These are phyloP conservation scores for Citrus cavaleriei DNA, from an alignment of 345 rosid genomes.

Conservation along the genomic window DNA sequence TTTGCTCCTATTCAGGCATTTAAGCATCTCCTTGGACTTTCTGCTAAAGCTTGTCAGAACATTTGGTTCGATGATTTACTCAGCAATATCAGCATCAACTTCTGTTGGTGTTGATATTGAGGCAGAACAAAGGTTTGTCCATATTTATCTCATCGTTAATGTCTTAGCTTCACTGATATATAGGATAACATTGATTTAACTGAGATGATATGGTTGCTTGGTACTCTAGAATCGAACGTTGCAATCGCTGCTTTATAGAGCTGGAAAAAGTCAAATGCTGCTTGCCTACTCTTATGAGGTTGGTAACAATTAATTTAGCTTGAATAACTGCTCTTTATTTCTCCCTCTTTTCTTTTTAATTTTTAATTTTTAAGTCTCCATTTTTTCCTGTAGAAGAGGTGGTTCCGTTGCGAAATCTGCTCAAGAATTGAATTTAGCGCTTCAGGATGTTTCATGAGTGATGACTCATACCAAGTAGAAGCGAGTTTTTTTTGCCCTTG, in stretches of 20 bases:
- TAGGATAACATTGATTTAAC: not conserved
- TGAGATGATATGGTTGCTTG: conserved; percentile 1
- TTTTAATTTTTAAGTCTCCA: not conserved
- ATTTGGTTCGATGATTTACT: conserved; percentile 74
- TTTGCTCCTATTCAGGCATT: conserved; percentile 54
- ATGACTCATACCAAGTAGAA: conserved; percentile 8
- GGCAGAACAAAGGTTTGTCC: conserved; percentile 85
- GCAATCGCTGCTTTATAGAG: conserved; percentile 77
- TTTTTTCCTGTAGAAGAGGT: conserved; percentile 56
- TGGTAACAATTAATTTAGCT: conserved; percentile 7
- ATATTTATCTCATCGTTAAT: not conserved
- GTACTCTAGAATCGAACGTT: conserved; percentile 68
- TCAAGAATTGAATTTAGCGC: conserved; percentile 76
- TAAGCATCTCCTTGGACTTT: conserved; percentile 74
- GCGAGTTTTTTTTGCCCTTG: conserved; percentile 9
- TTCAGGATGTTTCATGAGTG: conserved; percentile 65
- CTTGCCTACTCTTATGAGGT: conserved; percentile 63
- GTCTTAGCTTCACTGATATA: not conserved
- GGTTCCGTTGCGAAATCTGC: conserved; percentile 87
- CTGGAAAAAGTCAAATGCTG: conserved; percentile 78
- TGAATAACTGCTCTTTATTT: conserved; percentile 1
- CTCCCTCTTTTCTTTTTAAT: not conserved
- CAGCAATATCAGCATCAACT: conserved; percentile 71
- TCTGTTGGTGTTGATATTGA: conserved; percentile 96
- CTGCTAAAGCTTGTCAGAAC: conserved; percentile 86